Conservation (phyloP, 2,329 filamentous ascomycete species). For the Lachnellula hyalina region DNA sequence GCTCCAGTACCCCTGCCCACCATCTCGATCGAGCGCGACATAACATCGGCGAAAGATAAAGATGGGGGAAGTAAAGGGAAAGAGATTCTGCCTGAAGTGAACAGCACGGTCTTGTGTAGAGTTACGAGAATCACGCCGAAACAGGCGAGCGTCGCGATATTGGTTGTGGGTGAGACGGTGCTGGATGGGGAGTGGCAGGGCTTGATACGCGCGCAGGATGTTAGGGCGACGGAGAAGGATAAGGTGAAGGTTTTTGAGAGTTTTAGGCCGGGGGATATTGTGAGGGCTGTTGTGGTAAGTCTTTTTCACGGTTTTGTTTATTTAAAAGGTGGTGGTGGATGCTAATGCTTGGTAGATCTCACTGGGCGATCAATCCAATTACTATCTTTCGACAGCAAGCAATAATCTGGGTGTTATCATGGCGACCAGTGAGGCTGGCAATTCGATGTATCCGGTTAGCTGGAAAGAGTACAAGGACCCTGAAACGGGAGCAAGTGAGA, state of each 20-base stretch:
- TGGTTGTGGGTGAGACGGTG: slow-evolving; percentile 70
- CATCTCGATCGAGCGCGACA: slow-evolving; percentile 46
- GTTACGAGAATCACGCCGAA: slow-evolving; percentile 81
- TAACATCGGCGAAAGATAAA: slow-evolving; percentile 11
- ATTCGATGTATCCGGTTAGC: slow-evolving; percentile 86
- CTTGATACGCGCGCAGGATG: slow-evolving; percentile 81
- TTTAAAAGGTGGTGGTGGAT: neutral
- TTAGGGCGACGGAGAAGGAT: slow-evolving; percentile 93
- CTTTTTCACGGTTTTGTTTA: neutral
- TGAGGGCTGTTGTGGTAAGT: slow-evolving; percentile 71
- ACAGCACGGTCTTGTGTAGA: slow-evolving; percentile 73
- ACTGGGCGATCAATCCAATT: slow-evolving; percentile 87
- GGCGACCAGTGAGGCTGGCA: slow-evolving; percentile 81
- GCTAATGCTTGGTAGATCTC: slow-evolving; percentile 63
- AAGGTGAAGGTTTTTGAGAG: slow-evolving; percentile 85
- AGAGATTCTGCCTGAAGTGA: slow-evolving; percentile 76
- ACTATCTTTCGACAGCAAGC: slow-evolving; percentile 86
- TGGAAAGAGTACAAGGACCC: slow-evolving; percentile 94
- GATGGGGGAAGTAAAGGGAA: slow-evolving; percentile 40
- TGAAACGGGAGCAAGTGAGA: slow-evolving; percentile 69
- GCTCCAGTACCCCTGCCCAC: slow-evolving; percentile 42
- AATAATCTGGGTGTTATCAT: slow-evolving; percentile 94
- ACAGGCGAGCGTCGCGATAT: slow-evolving; percentile 80
- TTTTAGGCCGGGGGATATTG: slow-evolving; percentile 89
- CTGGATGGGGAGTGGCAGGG: slow-evolving; percentile 79